Base-by-base conservation (phyloP, 2,329 filamentous ascomycete genomes). In the Metarhizium robertsii region DNA sequence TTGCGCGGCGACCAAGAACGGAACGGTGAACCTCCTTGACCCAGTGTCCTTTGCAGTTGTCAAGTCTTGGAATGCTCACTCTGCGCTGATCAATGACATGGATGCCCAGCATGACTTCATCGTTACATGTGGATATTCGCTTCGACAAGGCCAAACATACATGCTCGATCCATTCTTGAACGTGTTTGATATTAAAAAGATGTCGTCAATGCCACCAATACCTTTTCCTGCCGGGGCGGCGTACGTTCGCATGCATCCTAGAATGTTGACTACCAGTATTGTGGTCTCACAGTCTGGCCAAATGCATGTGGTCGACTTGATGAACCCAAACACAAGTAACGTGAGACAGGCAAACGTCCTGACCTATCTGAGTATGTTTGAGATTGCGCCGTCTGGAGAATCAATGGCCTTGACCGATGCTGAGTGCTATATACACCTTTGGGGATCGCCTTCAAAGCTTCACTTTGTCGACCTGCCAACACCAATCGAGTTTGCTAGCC, bases 41-140 rank as follows among this genome's bases (percentile, higher is more conserved):
- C 83, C 92, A 1, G 76, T 83, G 54, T 89, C 80, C 55, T 88
- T 95, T 65, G 80, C 83, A 46, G 79, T 96, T 5, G 77, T 94
- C 62, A 95, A 92, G 68, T 84, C 83, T 11, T 99, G 94, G 88
- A 90, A 90, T 67, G 91, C 92, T 0, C 94, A 99, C 67, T 86
- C 87, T 1, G 88, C 90, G 8, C 83, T 85, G 53, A 89, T 99
- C 67, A 96, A 90, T 69, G 92, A 97, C 69, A 96, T 99, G 89
- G 94, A 99, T 73, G 90, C 92, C 8, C 89, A 94, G 66, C 90
- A 94, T 65, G 92, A 97, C 69, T 94, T 94, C 61, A 84, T 99
- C 54, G 88, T 97, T 25, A 97, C 94, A 4, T 99, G 94, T 69
- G 94, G 94, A 40, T 95, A 90, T 71, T 95, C 92, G 1, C 80